Evolutionary conservation across 2,329 filamentous ascomycete genomes (phyloP).

Genomic region (Claviceps citrina): DNA sequence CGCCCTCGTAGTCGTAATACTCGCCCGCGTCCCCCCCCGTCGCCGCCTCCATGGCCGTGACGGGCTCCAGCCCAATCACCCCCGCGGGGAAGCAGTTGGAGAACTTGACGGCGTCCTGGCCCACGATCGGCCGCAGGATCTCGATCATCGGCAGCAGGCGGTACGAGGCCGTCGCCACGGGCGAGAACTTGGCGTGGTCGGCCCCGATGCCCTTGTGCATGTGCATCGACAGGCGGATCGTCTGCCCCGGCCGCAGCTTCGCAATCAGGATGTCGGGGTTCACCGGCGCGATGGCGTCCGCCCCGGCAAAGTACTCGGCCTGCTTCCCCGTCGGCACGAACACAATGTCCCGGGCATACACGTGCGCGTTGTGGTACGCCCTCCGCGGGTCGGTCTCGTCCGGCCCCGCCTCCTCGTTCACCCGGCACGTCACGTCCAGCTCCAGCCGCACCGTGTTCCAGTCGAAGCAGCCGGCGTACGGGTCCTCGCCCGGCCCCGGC

Average conservation of each 20-base stretch:
- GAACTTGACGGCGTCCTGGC: conserved; percentile 78
- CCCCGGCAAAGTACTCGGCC: conserved; percentile 49
- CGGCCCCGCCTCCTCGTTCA: conserved; percentile 55
- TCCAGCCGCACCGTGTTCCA: conserved; percentile 75
- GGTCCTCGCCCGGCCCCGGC: conserved; percentile 45
- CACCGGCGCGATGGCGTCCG: conserved; percentile 54
- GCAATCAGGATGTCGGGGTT: conserved; percentile 90
- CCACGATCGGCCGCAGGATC: conserved; percentile 71
- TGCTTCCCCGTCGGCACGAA: conserved; percentile 68
- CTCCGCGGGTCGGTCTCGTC: conserved; percentile 68
- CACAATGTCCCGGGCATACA: conserved; percentile 63
- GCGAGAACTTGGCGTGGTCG: conserved; percentile 94
- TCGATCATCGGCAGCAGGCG: conserved; percentile 76
- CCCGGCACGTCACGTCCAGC: conserved; percentile 65
- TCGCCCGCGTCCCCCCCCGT: conserved; percentile 42
- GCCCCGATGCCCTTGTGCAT: conserved; percentile 87
- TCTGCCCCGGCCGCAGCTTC: conserved; percentile 83
- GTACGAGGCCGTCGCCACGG: conserved; percentile 88
- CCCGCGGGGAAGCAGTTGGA: conserved; percentile 75
- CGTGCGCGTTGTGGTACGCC: conserved; percentile 71
- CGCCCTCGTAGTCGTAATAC: conserved; percentile 60
- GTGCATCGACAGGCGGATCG: conserved; percentile 75
- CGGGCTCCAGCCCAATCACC: conserved; percentile 65
- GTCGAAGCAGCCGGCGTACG: conserved; percentile 49
- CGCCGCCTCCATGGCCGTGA: conserved; percentile 51